Conservation (phyloP, 176 grass and related monocot species). For the Rhynchospora tenuis region DNA sequence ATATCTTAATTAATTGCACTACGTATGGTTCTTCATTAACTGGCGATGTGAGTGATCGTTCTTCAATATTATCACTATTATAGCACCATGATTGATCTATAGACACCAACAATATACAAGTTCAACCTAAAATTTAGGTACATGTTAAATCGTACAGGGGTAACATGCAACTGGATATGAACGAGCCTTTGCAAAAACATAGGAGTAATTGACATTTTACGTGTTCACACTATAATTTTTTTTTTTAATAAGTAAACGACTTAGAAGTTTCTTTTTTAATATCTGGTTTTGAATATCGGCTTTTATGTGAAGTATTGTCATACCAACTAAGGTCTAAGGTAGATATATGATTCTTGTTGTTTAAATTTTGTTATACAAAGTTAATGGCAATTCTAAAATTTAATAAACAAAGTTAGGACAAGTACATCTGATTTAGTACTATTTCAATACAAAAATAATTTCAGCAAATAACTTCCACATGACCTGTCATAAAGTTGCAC, state of each 20-base stretch:
- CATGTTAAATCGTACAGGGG: background rate
- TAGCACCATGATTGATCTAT: background rate
- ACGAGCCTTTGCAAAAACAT: background rate
- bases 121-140: background rate
- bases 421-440: background rate
- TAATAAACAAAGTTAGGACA: background rate
- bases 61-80: background rate
- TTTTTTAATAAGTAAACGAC: background rate
- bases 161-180: background rate
- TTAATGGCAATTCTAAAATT: background rate
- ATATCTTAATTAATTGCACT: background rate
- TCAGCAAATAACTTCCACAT: background rate
- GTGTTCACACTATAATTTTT: background rate
- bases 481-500: background rate
- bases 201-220: background rate
- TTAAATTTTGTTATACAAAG: background rate
- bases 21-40: background rate
- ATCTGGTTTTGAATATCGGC: background rate
- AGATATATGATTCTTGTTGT: background rate
- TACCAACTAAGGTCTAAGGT: background rate
- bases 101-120: background rate
- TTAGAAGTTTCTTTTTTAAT: background rate
- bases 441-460: background rate
- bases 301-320: background rate
- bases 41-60: background rate